Evolutionary conservation across 2,329 filamentous ascomycete genomes (phyloP).

Genomic region (Periconia sp.): DNA sequence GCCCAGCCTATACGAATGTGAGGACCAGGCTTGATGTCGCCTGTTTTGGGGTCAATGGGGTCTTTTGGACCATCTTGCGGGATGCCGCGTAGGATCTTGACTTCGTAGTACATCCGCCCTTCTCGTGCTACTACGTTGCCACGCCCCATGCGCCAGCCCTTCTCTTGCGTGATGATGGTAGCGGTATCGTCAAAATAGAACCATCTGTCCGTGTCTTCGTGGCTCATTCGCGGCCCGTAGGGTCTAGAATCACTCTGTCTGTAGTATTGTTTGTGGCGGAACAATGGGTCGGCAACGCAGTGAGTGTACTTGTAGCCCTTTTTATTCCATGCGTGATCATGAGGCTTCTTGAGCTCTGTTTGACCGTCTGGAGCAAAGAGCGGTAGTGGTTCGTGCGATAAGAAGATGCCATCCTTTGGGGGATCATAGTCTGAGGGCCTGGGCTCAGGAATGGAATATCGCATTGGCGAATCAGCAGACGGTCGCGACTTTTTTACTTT

Average conservation of each 20-base stretch:
- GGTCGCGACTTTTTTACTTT: slow-evolving; percentile 42
- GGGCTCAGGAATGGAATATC: slow-evolving; percentile 54
- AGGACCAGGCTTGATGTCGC: slow-evolving; percentile 54
- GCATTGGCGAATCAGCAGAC: slow-evolving; percentile 49
- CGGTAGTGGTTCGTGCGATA: slow-evolving; percentile 49
- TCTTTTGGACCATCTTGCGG: slow-evolving; percentile 49
- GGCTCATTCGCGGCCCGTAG: slow-evolving; percentile 81
- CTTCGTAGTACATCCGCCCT: slow-evolving; percentile 92
- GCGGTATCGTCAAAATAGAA: slow-evolving; percentile 78
- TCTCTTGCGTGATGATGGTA: slow-evolving; percentile 80
- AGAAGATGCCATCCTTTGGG: slow-evolving; percentile 51
- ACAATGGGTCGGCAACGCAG: slow-evolving; percentile 85
- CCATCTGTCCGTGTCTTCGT: slow-evolving; percentile 85
- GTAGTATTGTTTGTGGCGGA: slow-evolving; percentile 85
- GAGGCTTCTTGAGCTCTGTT: slow-evolving; percentile 50
- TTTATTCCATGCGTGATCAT: slow-evolving; percentile 63
- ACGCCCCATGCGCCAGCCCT: slow-evolving; percentile 87
- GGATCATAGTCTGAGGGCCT: slow-evolving; percentile 52
- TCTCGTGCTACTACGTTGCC: slow-evolving; percentile 89
- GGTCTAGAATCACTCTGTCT: slow-evolving; percentile 85
- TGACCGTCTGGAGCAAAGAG: slow-evolving; percentile 46
- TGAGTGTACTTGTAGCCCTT: slow-evolving; percentile 83
- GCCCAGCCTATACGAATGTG: slow-evolving; percentile 84
- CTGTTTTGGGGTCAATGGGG: slow-evolving; percentile 34
- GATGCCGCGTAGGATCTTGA: slow-evolving; percentile 80